Evolutionary conservation across 352 stramenopile species (phyloP), one percentile per base, ranked within the genome.

Genomic region (Phytopythium oedochilum): DNA sequence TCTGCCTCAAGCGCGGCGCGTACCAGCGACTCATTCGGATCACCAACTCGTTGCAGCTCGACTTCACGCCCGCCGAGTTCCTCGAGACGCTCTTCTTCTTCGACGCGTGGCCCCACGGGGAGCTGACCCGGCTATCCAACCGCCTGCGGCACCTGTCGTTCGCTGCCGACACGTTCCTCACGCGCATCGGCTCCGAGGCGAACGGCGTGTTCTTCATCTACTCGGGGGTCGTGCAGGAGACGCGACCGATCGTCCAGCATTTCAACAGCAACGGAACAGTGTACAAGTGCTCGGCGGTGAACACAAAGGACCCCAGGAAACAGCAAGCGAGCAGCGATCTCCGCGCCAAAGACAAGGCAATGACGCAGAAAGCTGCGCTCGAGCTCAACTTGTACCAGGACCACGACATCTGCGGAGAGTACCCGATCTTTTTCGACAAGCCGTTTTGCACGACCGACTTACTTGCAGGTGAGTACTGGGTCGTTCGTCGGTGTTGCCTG

Each of bases 171-270:
- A 88, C 61, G 22, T 89, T 85, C 39, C 66, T 93, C 28, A 73
- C 81, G 29, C 73, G 81, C n/a, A 70, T 90, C 31, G 81, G 78
- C 3, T 70, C 81, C 2, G 83, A 93, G 22, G 73, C 79, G 10
- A 91, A 88, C 22, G 44, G 75, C 17, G 63, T 93, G 17, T 93
- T 80, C 60, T 92, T 93, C 57, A 87, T 93, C 43, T 93, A 89
- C 61, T 66, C 78, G 12, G 83, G 83, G 3, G 57, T 86, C 26
- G 83, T 93, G 5, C 83, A 93, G 44, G 83, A 93, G 61, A 82
- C 71, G 17, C 63, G 89, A 6, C 81, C 83, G 6, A 78, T 92
- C 40, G 61, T 89, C 22, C 77, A 89, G 35, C 40, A 86, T 20
- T 63, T 89, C 2, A 88, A 86, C 28, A 64, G 71, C 17, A 88